Evolutionary conservation across 2,329 filamentous ascomycete genomes (phyloP), one percentile per base, ranked within the genome.

Genomic region (Penicillium sp.): DNA sequence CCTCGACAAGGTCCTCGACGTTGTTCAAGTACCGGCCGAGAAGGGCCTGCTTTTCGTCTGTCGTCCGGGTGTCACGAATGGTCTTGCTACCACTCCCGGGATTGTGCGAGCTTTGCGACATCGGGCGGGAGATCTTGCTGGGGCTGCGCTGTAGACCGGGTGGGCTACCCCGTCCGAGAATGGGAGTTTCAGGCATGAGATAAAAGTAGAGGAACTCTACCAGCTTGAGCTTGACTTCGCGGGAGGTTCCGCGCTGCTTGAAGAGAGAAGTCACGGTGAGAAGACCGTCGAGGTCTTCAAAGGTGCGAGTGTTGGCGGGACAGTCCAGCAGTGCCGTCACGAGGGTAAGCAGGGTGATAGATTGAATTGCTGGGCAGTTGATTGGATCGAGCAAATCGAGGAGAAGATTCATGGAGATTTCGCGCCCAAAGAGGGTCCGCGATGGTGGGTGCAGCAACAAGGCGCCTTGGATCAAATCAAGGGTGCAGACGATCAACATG

Each of bases 141-240:
- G 82, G 80, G 56, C 79, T 84, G 44, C 79, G 74, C 62, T 82
- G 79, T 44, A 80, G 64, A 56, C 80, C 71, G 7, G 57, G 48
- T 3, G 64, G 54, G 4, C 62, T 66, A 15, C 15, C 23, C 11
- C 64, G 58, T 2, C 62, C 59, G 14, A 60, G 63, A 9, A 56
- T 60, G 1, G 71, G 80, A 0, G 77, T 79, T 67, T 98, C 92
- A 34, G 90, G 89, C 83, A 96, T 95, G 52, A 98, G 81, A 65
- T 96, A 98, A 66, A 96, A 96, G 72, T 96, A 96, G 35, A 98
- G 70, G 60, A 96, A 96, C 65, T 96, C 92, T 52, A 95, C 82
- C n/a, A 94, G 79, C 64, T 94, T 92, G 59, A 95, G 77, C 70
- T 95, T 95, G 50, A 96, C 89, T 54, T 90, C 85, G 45, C 87